phyloP scores from a whole-genome alignment of 2,329 filamentous ascomycete genomes.

The Aureobasidium sp. region DNA sequence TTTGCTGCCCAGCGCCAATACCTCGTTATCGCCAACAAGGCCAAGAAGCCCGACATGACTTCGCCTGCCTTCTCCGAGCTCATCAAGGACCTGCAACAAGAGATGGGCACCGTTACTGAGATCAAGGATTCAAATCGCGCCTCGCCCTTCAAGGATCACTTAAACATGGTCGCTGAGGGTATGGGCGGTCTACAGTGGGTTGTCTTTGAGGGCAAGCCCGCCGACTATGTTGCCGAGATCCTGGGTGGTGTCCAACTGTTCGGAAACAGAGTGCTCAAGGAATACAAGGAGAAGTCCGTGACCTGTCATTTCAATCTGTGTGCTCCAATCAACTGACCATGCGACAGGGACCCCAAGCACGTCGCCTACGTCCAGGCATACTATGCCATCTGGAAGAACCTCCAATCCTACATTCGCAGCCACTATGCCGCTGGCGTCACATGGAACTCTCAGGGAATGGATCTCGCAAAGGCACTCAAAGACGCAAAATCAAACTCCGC shows the following conservation, averaged over 20 bases:
- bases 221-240: constrained; percentile 76
- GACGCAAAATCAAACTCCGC: constrained; percentile 35
- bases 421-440: constrained; percentile 71
- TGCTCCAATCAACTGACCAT: not conserved
- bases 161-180: constrained; percentile 83
- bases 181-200: constrained; percentile 90
- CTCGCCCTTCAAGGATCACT: constrained; percentile 67
- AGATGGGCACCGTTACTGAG: constrained; percentile 69
- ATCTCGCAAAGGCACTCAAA: constrained; percentile 63
- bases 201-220: constrained; percentile 72
- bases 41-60: constrained; percentile 80
- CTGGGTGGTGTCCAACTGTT: constrained; percentile 84
- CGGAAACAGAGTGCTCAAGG: constrained; percentile 87
- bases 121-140: constrained; percentile 76
- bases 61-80: constrained; percentile 65
- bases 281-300: constrained; percentile 71
- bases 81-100: constrained; percentile 78
- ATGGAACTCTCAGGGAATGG: constrained; percentile 75
- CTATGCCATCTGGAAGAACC: constrained; percentile 79
- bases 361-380: constrained; percentile 89
- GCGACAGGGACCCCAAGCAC: constrained; percentile 63
- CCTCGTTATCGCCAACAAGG: constrained; percentile 78
- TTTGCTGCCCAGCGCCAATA: constrained; percentile 85
- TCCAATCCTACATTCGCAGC: constrained; percentile 76
- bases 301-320: not conserved